Evolutionary conservation across 2,329 filamentous ascomycete genomes (phyloP), one percentile per base, ranked within the genome.

Genomic region (Blumeria graminis): DNA sequence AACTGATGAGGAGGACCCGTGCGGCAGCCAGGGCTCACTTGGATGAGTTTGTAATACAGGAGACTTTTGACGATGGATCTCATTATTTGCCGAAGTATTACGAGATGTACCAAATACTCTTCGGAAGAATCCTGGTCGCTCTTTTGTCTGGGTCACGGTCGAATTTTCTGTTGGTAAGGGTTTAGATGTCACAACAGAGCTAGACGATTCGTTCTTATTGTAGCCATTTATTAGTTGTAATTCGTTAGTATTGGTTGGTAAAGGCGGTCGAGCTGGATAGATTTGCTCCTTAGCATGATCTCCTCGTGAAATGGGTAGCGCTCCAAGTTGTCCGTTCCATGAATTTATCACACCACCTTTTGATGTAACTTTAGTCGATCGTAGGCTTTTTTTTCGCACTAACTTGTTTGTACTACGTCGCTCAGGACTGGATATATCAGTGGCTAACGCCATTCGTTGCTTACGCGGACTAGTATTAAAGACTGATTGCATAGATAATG

Each of bases 81-180:
- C 33, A 33, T 60, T 59, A 56, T 58, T 62, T 56, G 64, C 63
- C 60, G 65, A 66, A 60, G 67, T 73, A 53, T 70, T 76, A 65
- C 76, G 84, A 38, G 84, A 79, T 9, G 82, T 84, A 48, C 73
- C 69, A 71, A 96, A 96, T 41, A 96, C 85, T 60, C 90, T 80
- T 63, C 87, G 81, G 72, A 96, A 96, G 72, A 98, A 96, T 18
- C 92, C 89, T 8, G 78, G 85, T 57, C 81, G 80, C 64, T 86
- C 82, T 65, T 84, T 86, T 55, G 73, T 35, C 10, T 28, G 33
- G 36, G 50, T 18, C 8, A 16, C 28, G 1, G 50, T 16, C 9
- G 50, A 34, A 14, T 33, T 52, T 33, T 35, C 50, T n/a, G 33
- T 13, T 6, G 33, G 18, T 52, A 34, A 68, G 69, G 63, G 71